phyloP scores from a whole-genome alignment of 352 stramenopile genomes.

The Aphanomyces stellatus region DNA sequence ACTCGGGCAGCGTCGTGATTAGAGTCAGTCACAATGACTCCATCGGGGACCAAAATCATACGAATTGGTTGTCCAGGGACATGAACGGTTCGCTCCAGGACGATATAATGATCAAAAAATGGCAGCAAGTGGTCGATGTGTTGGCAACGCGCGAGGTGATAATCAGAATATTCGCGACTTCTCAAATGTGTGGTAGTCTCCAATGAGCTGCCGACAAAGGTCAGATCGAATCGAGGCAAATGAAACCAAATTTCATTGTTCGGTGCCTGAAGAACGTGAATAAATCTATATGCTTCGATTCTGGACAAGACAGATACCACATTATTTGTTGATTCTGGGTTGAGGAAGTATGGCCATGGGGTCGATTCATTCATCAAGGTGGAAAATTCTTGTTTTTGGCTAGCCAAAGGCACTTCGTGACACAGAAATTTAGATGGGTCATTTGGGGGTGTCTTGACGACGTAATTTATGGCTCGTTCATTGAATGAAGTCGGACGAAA shows the following conservation, averaged over 20 bases:
- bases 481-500: neutral
- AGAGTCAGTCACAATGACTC: neutral
- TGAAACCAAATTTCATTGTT: constrained; percentile 27
- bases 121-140: neutral
- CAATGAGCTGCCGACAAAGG: neutral
- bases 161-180: neutral
- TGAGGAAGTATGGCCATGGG: neutral
- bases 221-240: constrained; percentile 29
- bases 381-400: neutral
- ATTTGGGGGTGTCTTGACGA: neutral
- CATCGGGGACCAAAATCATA: neutral
- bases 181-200: neutral
- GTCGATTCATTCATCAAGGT: neutral
- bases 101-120: neutral
- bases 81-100: neutral
- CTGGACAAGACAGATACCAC: neutral
- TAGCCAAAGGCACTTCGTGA: neutral
- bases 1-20: neutral
- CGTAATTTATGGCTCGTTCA: neutral
- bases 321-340: neutral
- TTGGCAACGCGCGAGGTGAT: neutral
- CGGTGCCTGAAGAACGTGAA: constrained; percentile 29
- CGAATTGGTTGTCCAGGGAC: neutral
- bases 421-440: neutral
- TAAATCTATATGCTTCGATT: constrained; percentile 1